Evolutionary conservation across 805 yeast species (phyloP), one percentile per base, ranked within the genome.

Genomic region (Metschnikowia continentalis): DNA sequence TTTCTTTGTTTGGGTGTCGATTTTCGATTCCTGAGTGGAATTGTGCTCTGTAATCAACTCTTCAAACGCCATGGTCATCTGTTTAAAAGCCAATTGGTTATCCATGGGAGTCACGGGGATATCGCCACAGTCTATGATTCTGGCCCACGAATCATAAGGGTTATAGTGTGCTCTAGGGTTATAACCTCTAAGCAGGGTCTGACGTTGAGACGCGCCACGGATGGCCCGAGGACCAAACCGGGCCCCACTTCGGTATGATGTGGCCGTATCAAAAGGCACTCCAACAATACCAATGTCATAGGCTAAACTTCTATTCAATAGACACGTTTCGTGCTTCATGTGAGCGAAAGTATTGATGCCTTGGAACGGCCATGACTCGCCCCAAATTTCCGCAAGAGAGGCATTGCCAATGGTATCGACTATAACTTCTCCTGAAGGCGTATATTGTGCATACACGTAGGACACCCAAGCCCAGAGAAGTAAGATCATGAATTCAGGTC

Each of bases 241-340:
- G 2, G 95, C 91, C 6, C 96, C 95, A 0, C 91, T 79, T 46
- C 95, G 75, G 65, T 82, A 88, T 0, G 90, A 78, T 0, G 83
- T 84, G 0, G 92, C 92, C 6, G 94, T 88, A 61, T 88, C 96
- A 59, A 88, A 88, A 0, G 95, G 95, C 1, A 86, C 84, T 4
- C 96, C 96, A 50, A 88, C 75, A 13, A 88, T 56, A 0, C 84
- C 96, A 45, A 88, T 77, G 58, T 88, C 96, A 57, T 76, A 89
- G 1, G 70, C 60, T 6, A 64, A 54, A 5, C 75, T 72, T 40
- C 78, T 65, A 38, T 80, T 66, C 2, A 77, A 43, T 19, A 88
- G 72, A 62, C 96, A 88, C 52, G 74, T 74, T 37, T 78, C 72
- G 50, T 79, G 75, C 22, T 82, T 82, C 46, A 88, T 68, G 54